phyloP scores from a whole-genome alignment of 805 yeast genomes.

The Hanseniaspora lindneri region DNA sequence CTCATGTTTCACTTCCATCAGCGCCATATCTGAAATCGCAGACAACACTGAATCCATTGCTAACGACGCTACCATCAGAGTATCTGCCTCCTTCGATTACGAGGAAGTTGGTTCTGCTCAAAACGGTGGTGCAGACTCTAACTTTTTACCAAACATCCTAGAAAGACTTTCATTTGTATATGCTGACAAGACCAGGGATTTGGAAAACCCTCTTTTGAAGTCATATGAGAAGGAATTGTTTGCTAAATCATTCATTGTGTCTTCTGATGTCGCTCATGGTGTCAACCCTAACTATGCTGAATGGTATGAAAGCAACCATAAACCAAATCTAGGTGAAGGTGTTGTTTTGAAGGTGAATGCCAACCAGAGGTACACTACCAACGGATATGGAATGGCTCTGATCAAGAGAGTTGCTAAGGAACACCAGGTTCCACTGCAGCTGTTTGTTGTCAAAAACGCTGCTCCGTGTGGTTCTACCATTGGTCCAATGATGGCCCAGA shows the following conservation, averaged over 20 bases:
- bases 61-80: slow-evolving; percentile 47
- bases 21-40: slow-evolving; percentile 52
- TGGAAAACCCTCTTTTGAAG: slow-evolving; percentile 23
- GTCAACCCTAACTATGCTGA: slow-evolving; percentile 82
- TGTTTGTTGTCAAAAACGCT: slow-evolving; percentile 87
- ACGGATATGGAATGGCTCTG: slow-evolving; percentile 76
- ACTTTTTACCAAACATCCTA: slow-evolving; percentile 69
- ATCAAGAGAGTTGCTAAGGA: slow-evolving; percentile 57
- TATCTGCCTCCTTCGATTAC: slow-evolving; percentile 82
- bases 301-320: slow-evolving; percentile 65
- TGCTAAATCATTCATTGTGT: slow-evolving; percentile 72
- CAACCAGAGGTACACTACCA: slow-evolving; percentile 89
- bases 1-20: slow-evolving; percentile 69
- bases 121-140: slow-evolving; percentile 94
- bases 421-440: slow-evolving; percentile 69
- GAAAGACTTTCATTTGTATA: slow-evolving; percentile 49
- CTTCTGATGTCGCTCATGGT: slow-evolving; percentile 96
- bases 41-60: slow-evolving; percentile 29
- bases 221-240: slow-evolving; percentile 43
- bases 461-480: slow-evolving; percentile 94
- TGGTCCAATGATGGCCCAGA: slow-evolving; percentile 85
- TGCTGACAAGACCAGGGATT: slow-evolving; percentile 29
- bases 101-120: slow-evolving; percentile 91
- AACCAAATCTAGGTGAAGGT: slow-evolving; percentile 73
- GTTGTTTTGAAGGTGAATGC: slow-evolving; percentile 92